Evolutionary conservation across 441 rosid genomes (phyloP), one percentile per base, ranked within the genome.

Genomic region (Populus hybrid): DNA sequence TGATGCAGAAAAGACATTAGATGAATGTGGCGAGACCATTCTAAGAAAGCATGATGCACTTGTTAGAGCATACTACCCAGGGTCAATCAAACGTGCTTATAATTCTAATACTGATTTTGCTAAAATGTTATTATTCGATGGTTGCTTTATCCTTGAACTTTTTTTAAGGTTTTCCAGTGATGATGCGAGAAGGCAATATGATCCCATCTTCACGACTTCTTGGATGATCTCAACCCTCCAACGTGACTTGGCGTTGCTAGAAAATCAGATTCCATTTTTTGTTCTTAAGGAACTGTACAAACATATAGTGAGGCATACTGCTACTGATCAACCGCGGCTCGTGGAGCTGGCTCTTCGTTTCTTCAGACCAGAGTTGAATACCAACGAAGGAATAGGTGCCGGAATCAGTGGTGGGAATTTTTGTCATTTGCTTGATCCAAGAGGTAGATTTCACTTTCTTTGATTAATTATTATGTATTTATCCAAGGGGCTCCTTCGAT

Each of bases 131-230:
- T 38, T 69, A 23, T 46, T 36, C 11, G 72, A 69, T 21, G 72
- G 72, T 21, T 69, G 20, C 57, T 69, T 69, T 28, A 35, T 69
- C 14, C 36, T 69, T 6, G 72, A 69, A 18, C 72, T 69, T 69
- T 38, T 69, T 21, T 35, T 64, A 3, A 67, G 78, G 61, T 75
- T 24, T 53, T 67, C 23, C 12, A 24, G 0, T 4, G 5, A 21
- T 30, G 72, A 28, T 68, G 38, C 35, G 26, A 68, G 20, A 11
- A 23, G 26, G 5, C 71, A 30, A 0, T 28, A 67, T 18, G 78
- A 75, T 46, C 78, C 78, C 23, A 67, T 75, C 8, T 75, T 75
- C 30, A 67, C 66, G 11, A 75, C 72, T 34, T 75, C 72, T n/a
- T 75, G 78, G 78, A 75, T 75, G 71, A 46, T 75, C 18, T 67